Evolutionary conservation across 345 rosid species (phyloP), one percentile per base, ranked within the genome.

Genomic region (Eucalyptus tenuipes): DNA sequence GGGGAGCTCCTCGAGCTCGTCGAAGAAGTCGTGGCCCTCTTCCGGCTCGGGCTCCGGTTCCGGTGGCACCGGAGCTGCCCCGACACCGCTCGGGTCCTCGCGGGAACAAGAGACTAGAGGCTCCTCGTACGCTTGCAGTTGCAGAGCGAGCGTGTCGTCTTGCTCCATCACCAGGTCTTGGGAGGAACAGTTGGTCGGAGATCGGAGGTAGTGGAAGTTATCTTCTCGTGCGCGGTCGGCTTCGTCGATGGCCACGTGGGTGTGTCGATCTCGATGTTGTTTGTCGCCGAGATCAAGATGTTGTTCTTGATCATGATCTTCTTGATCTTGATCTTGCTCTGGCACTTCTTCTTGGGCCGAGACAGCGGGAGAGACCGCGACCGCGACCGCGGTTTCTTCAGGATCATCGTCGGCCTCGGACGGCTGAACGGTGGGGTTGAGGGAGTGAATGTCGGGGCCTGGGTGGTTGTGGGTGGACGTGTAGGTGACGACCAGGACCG

Each of bases 1-100:
- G 87, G 95, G 94, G 8, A 94, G 92, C 85, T 95, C 97, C 91
- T 93, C 97, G 66, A 95, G 96, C 92, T 95, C 97, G 88, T 95
- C 96, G 85, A 95, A 94, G 92, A 95, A 94, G 88, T 94, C 97
- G 86, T 91, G 92, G 71, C 93, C 95, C 87, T 93, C 96, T 10
- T 61, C 82, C 42, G 71, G 59, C 85, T 91, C 89, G 89, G 18
- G 57, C 57, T 52, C 57, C 57, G 57, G 57, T 52, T 52, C 57
- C 0, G 25, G 57, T 0, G 57, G 57, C 57, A 3, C 25, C 57
- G 25, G 57, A 20, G 57, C 61, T 8, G 85, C 64, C 37, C 50
- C 47, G 84, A 10, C 29, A 0, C 47, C 44, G 24, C 44, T 40
- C 29, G 47, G 47, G 15, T 75, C 84, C 47, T 40, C 84, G 29